phyloP scores from a whole-genome alignment of 148 eudicot species.

The Mesembryanthemum crystallinum region DNA sequence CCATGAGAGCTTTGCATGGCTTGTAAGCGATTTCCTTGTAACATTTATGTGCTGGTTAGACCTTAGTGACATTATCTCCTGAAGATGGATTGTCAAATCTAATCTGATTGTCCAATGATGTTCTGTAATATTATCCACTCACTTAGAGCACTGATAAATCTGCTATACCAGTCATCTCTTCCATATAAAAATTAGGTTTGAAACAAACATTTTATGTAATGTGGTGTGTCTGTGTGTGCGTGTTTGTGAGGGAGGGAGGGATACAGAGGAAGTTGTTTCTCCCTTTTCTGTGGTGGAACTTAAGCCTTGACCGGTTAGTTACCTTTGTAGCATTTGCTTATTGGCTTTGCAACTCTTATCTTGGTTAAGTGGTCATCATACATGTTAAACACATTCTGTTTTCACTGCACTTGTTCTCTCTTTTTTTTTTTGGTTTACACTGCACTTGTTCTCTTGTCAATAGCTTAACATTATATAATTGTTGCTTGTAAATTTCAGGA shows the following conservation, averaged over 20 bases:
- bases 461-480: not conserved
- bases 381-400: no score
- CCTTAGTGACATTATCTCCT: not conserved
- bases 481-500: slow-evolving; percentile 44
- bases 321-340: no score
- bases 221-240: not conserved
- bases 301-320: not conserved
- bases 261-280: not conserved
- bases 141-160: not conserved
- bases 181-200: not conserved
- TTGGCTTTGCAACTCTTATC: no score
- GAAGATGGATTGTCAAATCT: no score
- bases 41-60: no score
- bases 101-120: not conserved
- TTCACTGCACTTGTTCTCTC: no score
- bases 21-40: not conserved
- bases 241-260: not conserved
- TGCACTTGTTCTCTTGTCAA: no score
- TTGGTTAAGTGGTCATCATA: no score
- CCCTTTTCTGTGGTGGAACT: not conserved
- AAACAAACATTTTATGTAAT: no score
- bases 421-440: no score
- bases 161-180: not conserved
- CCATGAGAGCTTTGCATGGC: not conserved
- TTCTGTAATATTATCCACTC: not conserved